phyloP scores from a whole-genome alignment of 495 filamentous ascomycete species.

The Hypomontagnella submonticulosa region DNA sequence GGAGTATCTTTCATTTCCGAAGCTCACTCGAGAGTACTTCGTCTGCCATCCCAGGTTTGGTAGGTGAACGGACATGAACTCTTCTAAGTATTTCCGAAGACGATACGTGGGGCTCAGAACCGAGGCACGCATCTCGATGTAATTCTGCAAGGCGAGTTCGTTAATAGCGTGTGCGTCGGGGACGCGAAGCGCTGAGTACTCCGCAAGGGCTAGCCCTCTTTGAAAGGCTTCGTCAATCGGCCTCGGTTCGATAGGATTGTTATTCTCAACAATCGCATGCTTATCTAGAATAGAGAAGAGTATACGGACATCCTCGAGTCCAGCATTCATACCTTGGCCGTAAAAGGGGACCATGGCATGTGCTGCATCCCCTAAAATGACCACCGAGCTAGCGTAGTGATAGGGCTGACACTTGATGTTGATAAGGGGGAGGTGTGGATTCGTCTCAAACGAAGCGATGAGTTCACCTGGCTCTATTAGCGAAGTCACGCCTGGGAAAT shows the following conservation, averaged over 20 bases:
- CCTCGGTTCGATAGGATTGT: constrained; percentile 23
- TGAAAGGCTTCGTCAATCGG: constrained; percentile 48
- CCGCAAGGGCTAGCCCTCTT: constrained; percentile 70
- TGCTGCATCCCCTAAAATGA: constrained; percentile 92
- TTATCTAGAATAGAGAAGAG: constrained; percentile 79
- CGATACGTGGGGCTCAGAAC: constrained; percentile 81
- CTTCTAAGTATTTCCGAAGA: constrained; percentile 85
- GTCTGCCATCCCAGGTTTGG: constrained; percentile 86
- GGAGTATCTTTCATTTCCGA: constrained; percentile 89
- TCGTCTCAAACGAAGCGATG: constrained; percentile 73
- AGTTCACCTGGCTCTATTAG: constrained; percentile 78
- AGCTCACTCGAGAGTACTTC: constrained; percentile 92
- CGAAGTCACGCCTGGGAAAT: constrained; percentile 91
- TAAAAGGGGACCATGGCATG: constrained; percentile 99
- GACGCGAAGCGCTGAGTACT: constrained; percentile 76
- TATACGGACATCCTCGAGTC: constrained; percentile 84
- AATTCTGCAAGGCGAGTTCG: constrained; percentile 90
- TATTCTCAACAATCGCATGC: constrained; percentile 57
- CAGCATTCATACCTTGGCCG: constrained; percentile 88
- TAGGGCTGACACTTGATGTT: constrained; percentile 91
- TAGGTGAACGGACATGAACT: constrained; percentile 78
- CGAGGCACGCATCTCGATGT: constrained; percentile 88
- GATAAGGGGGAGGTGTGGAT: constrained; percentile 92
- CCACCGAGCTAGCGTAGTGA: constrained; percentile 78
- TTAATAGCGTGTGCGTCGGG: constrained; percentile 90